Conservation (phyloP, 495 filamentous ascomycete genomes). For the Pseudevernia furfuracea region DNA sequence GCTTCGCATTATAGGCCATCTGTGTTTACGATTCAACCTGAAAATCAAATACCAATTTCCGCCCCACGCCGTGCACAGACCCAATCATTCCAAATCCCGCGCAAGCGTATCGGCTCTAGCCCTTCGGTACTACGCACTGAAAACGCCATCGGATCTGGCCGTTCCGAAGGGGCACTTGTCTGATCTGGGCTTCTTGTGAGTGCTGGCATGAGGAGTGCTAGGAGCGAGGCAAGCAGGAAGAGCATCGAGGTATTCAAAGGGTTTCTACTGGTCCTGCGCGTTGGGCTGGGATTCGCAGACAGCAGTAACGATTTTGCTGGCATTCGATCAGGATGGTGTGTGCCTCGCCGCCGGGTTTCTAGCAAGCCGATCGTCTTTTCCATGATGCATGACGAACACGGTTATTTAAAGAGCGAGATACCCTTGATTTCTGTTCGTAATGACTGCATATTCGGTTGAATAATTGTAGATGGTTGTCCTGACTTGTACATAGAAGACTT, state of each 20-base stretch:
- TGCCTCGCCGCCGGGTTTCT: background rate
- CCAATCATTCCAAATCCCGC: constrained; percentile 2
- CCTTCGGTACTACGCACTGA: constrained; percentile 22
- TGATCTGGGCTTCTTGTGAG: constrained; percentile 30
- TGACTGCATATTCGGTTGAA: background rate
- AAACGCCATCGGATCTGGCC: background rate
- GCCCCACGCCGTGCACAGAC: background rate
- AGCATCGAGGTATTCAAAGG: constrained; percentile 27
- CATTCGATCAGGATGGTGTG: background rate
- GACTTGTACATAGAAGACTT: background rate
- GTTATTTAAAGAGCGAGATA: background rate
- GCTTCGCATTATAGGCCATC: background rate
- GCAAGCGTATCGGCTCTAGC: constrained; percentile 14
- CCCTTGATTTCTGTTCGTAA: background rate
- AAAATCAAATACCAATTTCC: background rate
- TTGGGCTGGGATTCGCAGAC: background rate
- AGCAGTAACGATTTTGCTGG: background rate
- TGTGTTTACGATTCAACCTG: background rate
- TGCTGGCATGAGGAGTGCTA: constrained; percentile 34
- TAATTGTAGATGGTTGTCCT: background rate
- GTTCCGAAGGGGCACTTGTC: background rate
- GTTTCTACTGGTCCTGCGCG: constrained; percentile 22
- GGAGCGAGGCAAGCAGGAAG: constrained; percentile 33
- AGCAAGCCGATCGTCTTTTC: background rate
- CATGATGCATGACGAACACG: background rate